phyloP scores from a whole-genome alignment of 2,329 filamentous ascomycete genomes.

The Penicillium glabrum region DNA sequence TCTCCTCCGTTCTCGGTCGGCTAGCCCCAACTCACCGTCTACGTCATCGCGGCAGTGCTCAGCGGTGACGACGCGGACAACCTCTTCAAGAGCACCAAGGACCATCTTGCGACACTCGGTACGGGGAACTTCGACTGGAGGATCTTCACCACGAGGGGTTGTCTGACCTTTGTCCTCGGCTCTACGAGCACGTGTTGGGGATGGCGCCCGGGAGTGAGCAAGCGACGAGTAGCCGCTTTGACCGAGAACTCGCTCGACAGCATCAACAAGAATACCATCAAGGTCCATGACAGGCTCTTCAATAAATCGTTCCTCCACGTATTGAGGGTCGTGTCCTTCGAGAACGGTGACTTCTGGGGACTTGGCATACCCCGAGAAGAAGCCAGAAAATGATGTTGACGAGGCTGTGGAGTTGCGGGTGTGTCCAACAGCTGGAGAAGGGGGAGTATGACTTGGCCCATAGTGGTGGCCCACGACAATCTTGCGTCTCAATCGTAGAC shows the following conservation, averaged over 20 bases:
- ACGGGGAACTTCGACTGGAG: constrained; percentile 46
- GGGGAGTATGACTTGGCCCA: constrained; percentile 19
- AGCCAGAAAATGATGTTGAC: constrained; percentile 27
- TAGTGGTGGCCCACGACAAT: constrained; percentile 29
- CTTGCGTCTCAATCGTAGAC: constrained; percentile 54
- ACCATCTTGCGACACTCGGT: constrained; percentile 56
- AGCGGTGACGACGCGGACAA: constrained; percentile 56
- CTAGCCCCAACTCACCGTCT: constrained; percentile 29
- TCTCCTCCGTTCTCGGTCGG: constrained; percentile 36
- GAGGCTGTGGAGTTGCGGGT: constrained; percentile 26
- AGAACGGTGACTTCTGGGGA: constrained; percentile 14
- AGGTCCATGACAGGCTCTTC: constrained; percentile 59
- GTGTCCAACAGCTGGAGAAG: constrained; percentile 24
- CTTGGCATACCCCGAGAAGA: constrained; percentile 30
- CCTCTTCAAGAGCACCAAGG: constrained; percentile 57
- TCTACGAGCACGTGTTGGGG: constrained; percentile 38
- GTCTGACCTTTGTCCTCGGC: constrained; percentile 30
- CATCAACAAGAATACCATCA: constrained; percentile 58
- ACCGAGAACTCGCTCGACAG: constrained; percentile 55
- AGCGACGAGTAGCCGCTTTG: constrained; percentile 45
- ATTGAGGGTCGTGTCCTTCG: constrained; percentile 24
- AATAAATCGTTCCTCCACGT: constrained; percentile 52
- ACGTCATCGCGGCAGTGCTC: constrained; percentile 45
- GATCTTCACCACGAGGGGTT: constrained; percentile 27
- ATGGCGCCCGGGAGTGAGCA: constrained; percentile 42